Evolutionary conservation across 257 asterid species (phyloP), one percentile per base, ranked within the genome.

Genomic region (Penstemon barbatus): DNA sequence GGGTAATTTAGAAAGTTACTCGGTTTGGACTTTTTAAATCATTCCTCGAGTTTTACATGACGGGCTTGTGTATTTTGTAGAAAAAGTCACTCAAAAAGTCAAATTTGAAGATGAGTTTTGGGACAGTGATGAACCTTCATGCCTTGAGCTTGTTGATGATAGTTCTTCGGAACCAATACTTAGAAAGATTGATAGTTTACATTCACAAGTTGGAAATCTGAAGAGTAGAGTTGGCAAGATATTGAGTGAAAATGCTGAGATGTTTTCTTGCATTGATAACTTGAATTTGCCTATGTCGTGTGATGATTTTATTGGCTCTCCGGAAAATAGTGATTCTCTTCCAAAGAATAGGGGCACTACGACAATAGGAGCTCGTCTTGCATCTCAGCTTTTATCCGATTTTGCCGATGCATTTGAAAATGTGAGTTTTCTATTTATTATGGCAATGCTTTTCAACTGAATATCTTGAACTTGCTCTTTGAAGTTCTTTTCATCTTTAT

Each of bases 371-470:
- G 33, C 33, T 25, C 33, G 33, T 25, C 33, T 25, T 25, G 33
- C 87, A 57, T 83, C 95, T 58, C 88, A 82, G 81, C 83, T 78
- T 71, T 73, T 78, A 40, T 62, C 84, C 0, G 82, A 75, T 75
- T 77, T 70, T 74, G 78, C 58, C 36, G 77, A 61, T 67, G 70
- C 75, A 36, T 49, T 70, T 70, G 65, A 57, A 60, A 65, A 65
- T 12, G 88, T 80, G 61, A 78, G 86, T 74, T 63, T 25, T 37
- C 6, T n/a, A 41, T 6, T 5, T 58, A 13, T 25, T 58, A 11
- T 40, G 33, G 33, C 48, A 36, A n/a, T 57, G 36, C 15, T 36
- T 69, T 46, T 46, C 50, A 36, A 15, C 12, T 39, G n/a, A 36
- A 10, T 39, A 48, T 42, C 70, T 11, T 15, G 56, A 65, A 50